Evolutionary conservation across 345 rosid species (phyloP).

Genomic region (Euphorbia peplus): DNA sequence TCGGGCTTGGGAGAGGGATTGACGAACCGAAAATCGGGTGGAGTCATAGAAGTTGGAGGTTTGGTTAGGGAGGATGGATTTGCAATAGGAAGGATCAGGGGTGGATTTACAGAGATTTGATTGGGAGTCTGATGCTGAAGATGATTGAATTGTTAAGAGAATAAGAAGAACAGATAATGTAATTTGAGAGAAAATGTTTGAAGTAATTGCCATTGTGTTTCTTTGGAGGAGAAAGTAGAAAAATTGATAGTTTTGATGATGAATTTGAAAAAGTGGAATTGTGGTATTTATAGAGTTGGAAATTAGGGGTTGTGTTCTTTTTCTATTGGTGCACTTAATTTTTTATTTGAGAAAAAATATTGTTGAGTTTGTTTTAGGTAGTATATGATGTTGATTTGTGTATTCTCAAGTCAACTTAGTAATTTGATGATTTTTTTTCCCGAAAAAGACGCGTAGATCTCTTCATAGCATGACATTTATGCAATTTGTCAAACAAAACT

Average conservation of each 20-base stretch:
- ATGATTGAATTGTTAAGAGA: conserved; percentile 13
- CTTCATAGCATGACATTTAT: too few species aligned
- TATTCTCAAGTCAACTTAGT: too few species aligned
- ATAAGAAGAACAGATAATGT: conserved; percentile 10
- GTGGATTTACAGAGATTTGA: conserved; percentile 48
- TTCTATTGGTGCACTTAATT: too few species aligned
- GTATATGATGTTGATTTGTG: too few species aligned
- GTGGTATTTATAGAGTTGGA: conserved; percentile 18
- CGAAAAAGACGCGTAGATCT: too few species aligned
- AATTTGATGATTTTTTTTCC: too few species aligned
- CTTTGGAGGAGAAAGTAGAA: background rate
- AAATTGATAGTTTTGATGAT: background rate
- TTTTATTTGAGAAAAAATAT: too few species aligned
- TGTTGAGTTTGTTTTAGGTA: too few species aligned
- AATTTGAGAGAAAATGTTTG: conserved; percentile 14
- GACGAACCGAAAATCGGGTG: conserved; percentile 53
- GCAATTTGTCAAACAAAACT: too few species aligned
- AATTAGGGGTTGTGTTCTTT: background rate
- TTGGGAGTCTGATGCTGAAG: conserved; percentile 27
- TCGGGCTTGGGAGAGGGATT: conserved; percentile 57
- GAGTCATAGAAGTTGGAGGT: conserved; percentile 47
- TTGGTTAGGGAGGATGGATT: conserved; percentile 50
- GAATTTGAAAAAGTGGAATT: conserved; percentile 5
- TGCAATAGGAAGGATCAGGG: conserved; percentile 65
- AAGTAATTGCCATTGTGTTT: conserved; percentile 27